Evolutionary conservation across 768 basidiomycete species (phyloP), one percentile per base, ranked within the genome.

Genomic region (Mycena maculata): DNA sequence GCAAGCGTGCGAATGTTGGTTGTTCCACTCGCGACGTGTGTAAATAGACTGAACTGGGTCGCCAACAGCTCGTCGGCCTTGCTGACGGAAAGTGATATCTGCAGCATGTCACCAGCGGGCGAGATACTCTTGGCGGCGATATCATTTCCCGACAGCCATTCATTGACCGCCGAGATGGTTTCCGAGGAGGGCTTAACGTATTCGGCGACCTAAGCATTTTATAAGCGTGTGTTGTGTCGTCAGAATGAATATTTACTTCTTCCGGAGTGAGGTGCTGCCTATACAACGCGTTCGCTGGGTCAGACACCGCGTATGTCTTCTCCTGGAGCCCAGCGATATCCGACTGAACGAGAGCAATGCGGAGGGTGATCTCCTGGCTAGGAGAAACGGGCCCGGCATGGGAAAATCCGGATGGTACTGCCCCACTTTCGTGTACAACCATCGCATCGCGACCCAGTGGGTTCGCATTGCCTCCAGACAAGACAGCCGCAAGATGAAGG

Each of bases 41-140:
- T 76, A 74, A 80, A 87, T 1, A n/a, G 12, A 27, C 39, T 20
- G 58, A 80, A 68, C 42, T 85, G 83, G 33, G 86, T 85, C 55
- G 81, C 70, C 13, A 87, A 75, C 79, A 87, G 84, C 55, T 78
- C 71, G 71, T 87, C 85, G 0, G 84, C 86, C 20, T 79, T 67
- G 18, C 72, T 22, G 36, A 87, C 77, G 0, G 85, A 78, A 4
- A 86, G 76, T 11, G 71, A 75, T 45, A 67, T 55, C 30, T 67
- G 60, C 20, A 67, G 66, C 11, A 62, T 7, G 60, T 67, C 59
- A 8, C 60, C 75, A 0, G 85, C 83, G 8, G 81, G 77, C n/a
- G 86, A 84, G n/a, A 80, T 77, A 23, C 71, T 47, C 11, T 80
- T 62, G 41, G 76, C 70, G 30, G 78, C 71, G 25, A 87, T 71